These are phyloP conservation scores for Glycyrrhiza uralensis DNA, from an alignment of 306 rosid species.

Conservation along the genomic window DNA sequence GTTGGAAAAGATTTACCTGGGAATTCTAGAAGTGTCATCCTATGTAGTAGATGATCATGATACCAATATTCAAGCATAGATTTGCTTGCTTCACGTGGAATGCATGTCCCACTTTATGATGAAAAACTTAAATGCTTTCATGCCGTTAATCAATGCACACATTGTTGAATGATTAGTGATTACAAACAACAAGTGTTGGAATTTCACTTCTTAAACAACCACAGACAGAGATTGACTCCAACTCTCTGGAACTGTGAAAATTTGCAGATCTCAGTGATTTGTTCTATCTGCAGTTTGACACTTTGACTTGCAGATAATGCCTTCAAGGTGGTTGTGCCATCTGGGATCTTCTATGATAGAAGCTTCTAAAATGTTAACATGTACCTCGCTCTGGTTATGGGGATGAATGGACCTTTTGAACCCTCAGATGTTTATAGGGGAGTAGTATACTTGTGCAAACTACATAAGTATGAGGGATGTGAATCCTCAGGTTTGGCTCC, in stretches of 20 bases:
- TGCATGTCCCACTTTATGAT: background rate
- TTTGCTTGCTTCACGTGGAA: background rate
- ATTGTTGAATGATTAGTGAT: background rate
- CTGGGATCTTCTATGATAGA: no score
- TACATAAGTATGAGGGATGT: no score
- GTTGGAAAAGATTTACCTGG: conserved; percentile 18
- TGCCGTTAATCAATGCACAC: background rate
- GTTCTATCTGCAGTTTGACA: background rate
- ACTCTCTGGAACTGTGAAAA: background rate
- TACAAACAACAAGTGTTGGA: background rate
- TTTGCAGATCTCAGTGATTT: background rate
- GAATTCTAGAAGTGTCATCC: background rate
- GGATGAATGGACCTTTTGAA: no score
- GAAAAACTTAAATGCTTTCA: background rate
- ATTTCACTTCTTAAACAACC: background rate
- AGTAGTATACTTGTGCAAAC: no score
- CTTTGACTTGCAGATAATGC: background rate
- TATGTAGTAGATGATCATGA: background rate
- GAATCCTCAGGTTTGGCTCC: no score
- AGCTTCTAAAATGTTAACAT: no score
- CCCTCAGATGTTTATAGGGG: no score
- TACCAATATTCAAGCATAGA: background rate
- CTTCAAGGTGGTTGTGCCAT: background rate
- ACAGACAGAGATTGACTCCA: background rate
- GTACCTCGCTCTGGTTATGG: no score